Base-by-base conservation (phyloP, 306 rosid species). In the Pyrus communis region DNA sequence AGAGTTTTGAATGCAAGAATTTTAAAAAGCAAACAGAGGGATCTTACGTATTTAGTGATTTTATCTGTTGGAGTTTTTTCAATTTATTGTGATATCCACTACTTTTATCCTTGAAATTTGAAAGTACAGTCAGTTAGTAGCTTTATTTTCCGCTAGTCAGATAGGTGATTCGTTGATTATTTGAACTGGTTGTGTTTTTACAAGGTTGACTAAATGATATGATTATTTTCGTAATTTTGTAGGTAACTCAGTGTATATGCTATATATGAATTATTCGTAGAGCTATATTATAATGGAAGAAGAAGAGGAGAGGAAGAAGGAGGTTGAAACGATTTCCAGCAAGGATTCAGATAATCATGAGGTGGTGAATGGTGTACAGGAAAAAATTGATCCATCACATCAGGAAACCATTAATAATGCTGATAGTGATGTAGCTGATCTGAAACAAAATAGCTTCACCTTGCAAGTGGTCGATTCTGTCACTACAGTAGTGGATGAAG, bases 301-400 rank as follows among this genome's bases (percentile, higher is more conserved):
- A 86, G 96, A 91, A 74, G 97, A 89, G 63, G 86, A 92, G 71
- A 38, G 77, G 67, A 75, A 80, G 23, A 86, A 82, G 80, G 89
- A 82, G 64, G 72, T 67, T 38, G 78, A 31, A 77, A 84, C 71
- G 80, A 67, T 64, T 69, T 85, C 88, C 51, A 77, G 67, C 77
- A 79, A 82, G 69, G 82, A 75, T 79, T 83, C 80, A 46, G 82
- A 81, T 19, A 72, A 28, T 69, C 75, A 55, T 42, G 85, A 75
- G 78, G 82, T 83, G 61, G 78, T 66, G 68, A 73, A 86, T 43
- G 79, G 72, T 69, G 80, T 77, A 83, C 77, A 80, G 71, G 81
- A 78, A 49, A 74, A 61, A 63, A 71, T 22, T 9, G 82, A 77
- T 63, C 75, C 81, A 52, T 82, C 82, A 72, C 80, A 71, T 54